These are phyloP conservation scores for Cardamine resedifolia DNA, from an alignment of 345 rosid species.

Conservation along the genomic window DNA sequence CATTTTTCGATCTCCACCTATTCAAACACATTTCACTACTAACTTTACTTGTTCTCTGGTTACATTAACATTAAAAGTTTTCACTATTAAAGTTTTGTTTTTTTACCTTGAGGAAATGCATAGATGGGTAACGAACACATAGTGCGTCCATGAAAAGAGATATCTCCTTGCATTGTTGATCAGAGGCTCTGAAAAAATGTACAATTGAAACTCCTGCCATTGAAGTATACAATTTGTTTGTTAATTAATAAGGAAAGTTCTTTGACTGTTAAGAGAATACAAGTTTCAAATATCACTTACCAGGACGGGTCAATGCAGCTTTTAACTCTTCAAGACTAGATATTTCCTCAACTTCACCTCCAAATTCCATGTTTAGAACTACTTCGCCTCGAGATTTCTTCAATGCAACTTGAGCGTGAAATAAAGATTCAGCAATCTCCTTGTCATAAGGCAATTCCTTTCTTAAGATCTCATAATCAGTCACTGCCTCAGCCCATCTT, in stretches of 20 bases:
- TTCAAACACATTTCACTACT: not conserved
- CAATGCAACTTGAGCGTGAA: slow-evolving; percentile 89
- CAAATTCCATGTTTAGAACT: slow-evolving; percentile 89
- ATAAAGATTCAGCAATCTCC: slow-evolving; percentile 82
- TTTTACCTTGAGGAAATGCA: slow-evolving; percentile 80
- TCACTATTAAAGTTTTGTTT: not conserved
- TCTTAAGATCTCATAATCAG: slow-evolving; percentile 80
- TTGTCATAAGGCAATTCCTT: slow-evolving; percentile 77
- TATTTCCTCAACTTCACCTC: slow-evolving; percentile 92
- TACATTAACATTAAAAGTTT: not conserved
- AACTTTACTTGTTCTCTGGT: slow-evolving; percentile 3
- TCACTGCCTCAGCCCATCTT: slow-evolving; percentile 86
- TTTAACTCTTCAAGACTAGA: slow-evolving; percentile 67
- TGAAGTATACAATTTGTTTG: not conserved
- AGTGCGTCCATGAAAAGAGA: slow-evolving; percentile 71
- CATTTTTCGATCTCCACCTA: slow-evolving; percentile 79
- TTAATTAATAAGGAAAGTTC: not conserved
- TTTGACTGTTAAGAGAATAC: not conserved
- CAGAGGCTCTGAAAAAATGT: slow-evolving; percentile 58
- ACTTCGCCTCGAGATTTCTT: slow-evolving; percentile 93
- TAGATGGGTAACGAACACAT: slow-evolving; percentile 80
- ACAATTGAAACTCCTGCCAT: slow-evolving; percentile 76
- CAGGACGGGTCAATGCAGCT: slow-evolving; percentile 77
- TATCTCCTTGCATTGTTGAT: slow-evolving; percentile 79
- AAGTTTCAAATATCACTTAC: slow-evolving; percentile 36